Percentiles rank a stretch among this genome's conserved stretches.
These are phyloP conservation scores for Stagonosporopsis rhizophila DNA, from an alignment of 2,329 filamentous ascomycete genomes.

Conservation along the genomic window DNA sequence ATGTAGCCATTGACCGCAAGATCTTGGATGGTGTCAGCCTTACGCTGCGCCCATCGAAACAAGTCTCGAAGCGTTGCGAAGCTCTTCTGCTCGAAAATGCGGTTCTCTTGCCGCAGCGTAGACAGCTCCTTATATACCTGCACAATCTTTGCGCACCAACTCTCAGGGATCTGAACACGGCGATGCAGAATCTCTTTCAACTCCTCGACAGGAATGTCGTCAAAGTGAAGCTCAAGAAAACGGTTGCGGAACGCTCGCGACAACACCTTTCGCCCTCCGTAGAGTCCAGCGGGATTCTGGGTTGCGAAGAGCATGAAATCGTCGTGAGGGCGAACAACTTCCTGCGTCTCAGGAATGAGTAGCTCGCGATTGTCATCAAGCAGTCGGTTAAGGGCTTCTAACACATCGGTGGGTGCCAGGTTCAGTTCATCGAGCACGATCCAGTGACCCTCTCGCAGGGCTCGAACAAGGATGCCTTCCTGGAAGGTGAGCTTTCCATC, in stretches of 20 bases:
- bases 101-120: conserved; percentile 83
- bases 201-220: conserved; percentile 96
- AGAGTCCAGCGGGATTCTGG: conserved; percentile 93
- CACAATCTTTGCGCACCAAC: conserved; percentile 90
- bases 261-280: conserved; percentile 91
- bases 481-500: conserved; percentile 90
- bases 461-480: conserved; percentile 91
- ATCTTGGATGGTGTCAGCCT: conserved; percentile 84
- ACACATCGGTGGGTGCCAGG: conserved; percentile 92
- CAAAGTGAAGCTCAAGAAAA: conserved; percentile 96
- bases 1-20: conserved; percentile 94
- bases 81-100: conserved; percentile 95
- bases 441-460: conserved; percentile 92
- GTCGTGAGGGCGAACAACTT: conserved; percentile 87
- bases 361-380: conserved; percentile 96
- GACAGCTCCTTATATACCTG: conserved; percentile 93
- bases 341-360: conserved; percentile 94
- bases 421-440: conserved; percentile 98
- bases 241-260: conserved; percentile 95
- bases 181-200: conserved; percentile 89
- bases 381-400: conserved; percentile 93
- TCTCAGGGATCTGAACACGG: conserved; percentile 86
- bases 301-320: conserved; percentile 99
- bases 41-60: conserved; percentile 90
- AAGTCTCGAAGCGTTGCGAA: conserved; percentile 96